These are phyloP conservation scores for Moniliophthora roreri DNA, from an alignment of 1,284 basidiomycete species.

Conservation along the genomic window DNA sequence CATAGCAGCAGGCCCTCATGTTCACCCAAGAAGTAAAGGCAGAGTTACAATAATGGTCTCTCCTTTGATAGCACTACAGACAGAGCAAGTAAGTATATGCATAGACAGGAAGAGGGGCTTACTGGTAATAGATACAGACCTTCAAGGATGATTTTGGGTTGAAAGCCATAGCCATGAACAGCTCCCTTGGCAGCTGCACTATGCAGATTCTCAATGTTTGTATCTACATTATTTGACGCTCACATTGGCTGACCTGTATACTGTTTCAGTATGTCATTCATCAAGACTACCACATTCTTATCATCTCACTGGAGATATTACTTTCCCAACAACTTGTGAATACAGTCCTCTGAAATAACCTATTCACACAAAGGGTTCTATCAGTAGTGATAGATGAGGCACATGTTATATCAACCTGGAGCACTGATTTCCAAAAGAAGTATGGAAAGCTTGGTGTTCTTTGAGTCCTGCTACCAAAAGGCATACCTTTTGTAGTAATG, in stretches of 20 bases:
- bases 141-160: conserved; percentile 21
- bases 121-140: conserved; percentile 22
- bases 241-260: not conserved
- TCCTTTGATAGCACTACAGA: conserved; percentile 17
- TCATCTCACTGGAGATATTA: conserved; percentile 39
- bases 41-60: conserved; percentile 20
- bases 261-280: conserved; percentile 28
- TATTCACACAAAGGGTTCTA: conserved; percentile 24
- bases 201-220: conserved; percentile 23
- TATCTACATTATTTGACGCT: not conserved
- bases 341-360: conserved; percentile 28
- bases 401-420: conserved; percentile 41
- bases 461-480: conserved; percentile 31
- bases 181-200: conserved; percentile 26
- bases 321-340: conserved; percentile 30
- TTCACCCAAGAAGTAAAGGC: conserved; percentile 18
- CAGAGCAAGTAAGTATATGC: conserved; percentile 16
- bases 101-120: not conserved
- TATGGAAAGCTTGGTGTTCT: conserved; percentile 34
- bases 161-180: conserved; percentile 33
- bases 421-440: conserved; percentile 37
- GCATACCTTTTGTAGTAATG: conserved; percentile 34
- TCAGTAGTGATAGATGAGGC: conserved; percentile 39
- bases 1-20: conserved; percentile 31
- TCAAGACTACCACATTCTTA: conserved; percentile 32